Percentiles rank a stretch among this genome's conserved stretches.
phyloP scores from a whole-genome alignment of 2,329 filamentous ascomycete species.

The Penicillium sp. region DNA sequence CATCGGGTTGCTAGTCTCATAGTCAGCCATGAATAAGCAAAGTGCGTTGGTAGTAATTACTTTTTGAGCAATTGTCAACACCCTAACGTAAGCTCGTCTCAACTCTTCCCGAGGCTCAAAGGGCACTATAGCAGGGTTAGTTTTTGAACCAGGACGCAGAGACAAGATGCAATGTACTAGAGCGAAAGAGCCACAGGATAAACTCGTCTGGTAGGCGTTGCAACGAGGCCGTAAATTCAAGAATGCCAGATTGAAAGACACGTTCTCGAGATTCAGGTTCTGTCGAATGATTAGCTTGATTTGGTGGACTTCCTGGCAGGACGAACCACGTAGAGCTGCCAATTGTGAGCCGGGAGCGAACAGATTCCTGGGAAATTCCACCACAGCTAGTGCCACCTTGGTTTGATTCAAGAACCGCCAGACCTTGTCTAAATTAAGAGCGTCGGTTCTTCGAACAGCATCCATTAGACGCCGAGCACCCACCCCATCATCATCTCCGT shows the following conservation, averaged over 20 bases:
- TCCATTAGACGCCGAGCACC: constrained; percentile 52
- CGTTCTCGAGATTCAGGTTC: constrained; percentile 56
- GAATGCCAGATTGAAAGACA: constrained; percentile 62
- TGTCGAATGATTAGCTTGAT: constrained; percentile 4
- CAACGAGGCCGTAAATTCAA: constrained; percentile 54
- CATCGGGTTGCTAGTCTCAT: constrained; percentile 24
- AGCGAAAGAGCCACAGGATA: constrained; percentile 60
- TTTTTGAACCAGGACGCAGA: background rate
- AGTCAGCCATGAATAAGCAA: constrained; percentile 17
- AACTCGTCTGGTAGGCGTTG: constrained; percentile 61
- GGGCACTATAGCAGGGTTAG: constrained; percentile 42
- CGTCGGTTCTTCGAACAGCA: constrained; percentile 62
- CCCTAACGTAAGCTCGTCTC: constrained; percentile 59
- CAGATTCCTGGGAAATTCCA: constrained; percentile 36
- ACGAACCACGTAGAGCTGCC: constrained; percentile 35
- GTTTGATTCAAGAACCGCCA: constrained; percentile 59
- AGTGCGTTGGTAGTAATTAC: constrained; percentile 7
- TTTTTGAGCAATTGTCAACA: constrained; percentile 48
- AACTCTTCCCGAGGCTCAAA: constrained; percentile 57
- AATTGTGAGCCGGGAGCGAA: constrained; percentile 34
- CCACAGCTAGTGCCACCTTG: constrained; percentile 19
- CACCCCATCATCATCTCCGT: constrained; percentile 42
- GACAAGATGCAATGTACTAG: constrained; percentile 23
- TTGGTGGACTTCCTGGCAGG: too few relatives aligned
- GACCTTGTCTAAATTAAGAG: constrained; percentile 50